Percentiles rank a stretch among this genome's conserved stretches.
phyloP scores from a whole-genome alignment of 73 alveolate species.

The Paramecium sonneborni region DNA sequence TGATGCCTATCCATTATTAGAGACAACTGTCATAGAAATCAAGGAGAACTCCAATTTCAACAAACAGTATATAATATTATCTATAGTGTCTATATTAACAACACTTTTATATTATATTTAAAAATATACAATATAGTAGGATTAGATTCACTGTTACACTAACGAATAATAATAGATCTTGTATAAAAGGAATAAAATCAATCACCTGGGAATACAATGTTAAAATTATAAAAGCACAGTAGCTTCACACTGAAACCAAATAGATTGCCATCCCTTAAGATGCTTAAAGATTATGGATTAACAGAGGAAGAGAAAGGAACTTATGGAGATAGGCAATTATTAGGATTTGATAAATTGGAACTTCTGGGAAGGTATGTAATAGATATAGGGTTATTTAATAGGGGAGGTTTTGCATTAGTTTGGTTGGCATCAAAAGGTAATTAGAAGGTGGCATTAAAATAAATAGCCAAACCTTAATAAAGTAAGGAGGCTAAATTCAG shows the following conservation, averaged over 20 bases:
- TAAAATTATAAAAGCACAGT: background rate
- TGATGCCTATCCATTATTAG: constrained; percentile 13
- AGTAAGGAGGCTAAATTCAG: background rate
- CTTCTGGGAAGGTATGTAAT: constrained; percentile 46
- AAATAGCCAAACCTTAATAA: constrained; percentile 49
- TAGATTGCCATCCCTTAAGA: constrained; percentile 10
- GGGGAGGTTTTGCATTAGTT: constrained; percentile 69
- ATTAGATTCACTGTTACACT: background rate
- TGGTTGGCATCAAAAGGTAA: constrained; percentile 58
- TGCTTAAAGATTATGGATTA: constrained; percentile 49
- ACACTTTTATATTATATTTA: background rate
- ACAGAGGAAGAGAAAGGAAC: constrained; percentile 63
- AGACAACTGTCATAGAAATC: constrained; percentile 35
- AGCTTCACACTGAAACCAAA: constrained; percentile 24
- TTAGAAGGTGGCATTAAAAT: constrained; percentile 49
- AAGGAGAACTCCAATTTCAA: background rate
- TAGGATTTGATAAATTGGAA: constrained; percentile 28
- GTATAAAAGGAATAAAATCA: background rate
- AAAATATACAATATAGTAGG: background rate
- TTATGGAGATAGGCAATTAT: constrained; percentile 56
- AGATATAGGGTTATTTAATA: background rate
- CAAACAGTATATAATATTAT: background rate
- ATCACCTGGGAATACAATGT: background rate
- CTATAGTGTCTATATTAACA: background rate
- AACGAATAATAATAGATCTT: background rate